Evolutionary conservation across 2,329 filamentous ascomycete genomes (phyloP), one percentile per base, ranked within the genome.

Genomic region (Dactylella cylindrospora): DNA sequence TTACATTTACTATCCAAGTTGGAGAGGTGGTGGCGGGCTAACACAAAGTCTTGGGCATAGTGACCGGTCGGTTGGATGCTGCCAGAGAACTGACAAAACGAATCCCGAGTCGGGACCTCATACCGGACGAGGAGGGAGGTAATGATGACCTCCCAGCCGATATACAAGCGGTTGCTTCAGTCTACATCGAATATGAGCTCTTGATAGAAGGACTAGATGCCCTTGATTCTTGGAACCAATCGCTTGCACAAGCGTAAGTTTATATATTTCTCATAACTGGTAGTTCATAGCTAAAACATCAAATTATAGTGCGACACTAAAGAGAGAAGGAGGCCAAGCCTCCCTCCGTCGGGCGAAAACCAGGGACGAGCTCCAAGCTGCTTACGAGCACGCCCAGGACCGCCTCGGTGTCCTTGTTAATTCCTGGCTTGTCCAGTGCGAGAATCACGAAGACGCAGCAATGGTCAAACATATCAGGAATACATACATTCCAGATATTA

Each of bases 401-500:
- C 55, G 64, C 17, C 38, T 69, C n/a, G 20, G 25, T 1, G 50
- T 52, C 3, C 46, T 66, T n/a, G 46, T 68, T 45, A 66, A 67
- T 19, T 52, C 31, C 59, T 69, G 68, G 64, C 53, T 69, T n/a
- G 62, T 68, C 13, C 47, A 51, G 23, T 57, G 52, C 67, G 57
- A 79, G 78, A 77, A 43, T 69, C 71, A 65, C 32, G 15, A 47
- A 46, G 85, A 85, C 69, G 79, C 81, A 59, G 71, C 76, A 12
- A 82, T 87, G 50, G 79, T 89, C 40, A 74, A 74, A 40, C 74
- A 78, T 19, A 81, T 97, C 45, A 83, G 90, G 66, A 80, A 83
- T 50, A 80, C 82, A 0, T 97, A 95, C 72, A 78, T 98, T 2
- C 90, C 93, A 1, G 90, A 96, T 71, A 80, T 88, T 13, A 77